Conservation (phyloP, 257 asterid genomes). For the Rauvolfia tetraphylla region DNA sequence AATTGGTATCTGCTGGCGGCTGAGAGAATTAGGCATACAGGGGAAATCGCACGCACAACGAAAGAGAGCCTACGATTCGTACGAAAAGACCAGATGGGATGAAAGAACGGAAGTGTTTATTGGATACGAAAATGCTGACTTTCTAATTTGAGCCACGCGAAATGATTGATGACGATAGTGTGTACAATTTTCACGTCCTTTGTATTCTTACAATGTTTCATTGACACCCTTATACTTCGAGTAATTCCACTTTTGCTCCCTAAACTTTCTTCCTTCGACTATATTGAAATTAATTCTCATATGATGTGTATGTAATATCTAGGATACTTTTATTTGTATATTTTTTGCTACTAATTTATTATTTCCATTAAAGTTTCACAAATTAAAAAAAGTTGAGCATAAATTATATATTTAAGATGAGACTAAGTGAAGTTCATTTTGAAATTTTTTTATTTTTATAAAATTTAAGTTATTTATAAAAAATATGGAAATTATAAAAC, state of each 20-base stretch:
- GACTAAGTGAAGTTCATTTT: too few species aligned
- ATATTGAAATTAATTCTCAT: too few species aligned
- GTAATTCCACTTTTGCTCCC: neutral
- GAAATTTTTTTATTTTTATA: too few species aligned
- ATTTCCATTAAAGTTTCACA: too few species aligned
- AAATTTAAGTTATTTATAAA: too few species aligned
- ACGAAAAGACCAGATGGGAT: neutral
- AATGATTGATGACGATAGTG: neutral
- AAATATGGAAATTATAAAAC: too few species aligned
- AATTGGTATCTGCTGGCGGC: slow-evolving; percentile 34
- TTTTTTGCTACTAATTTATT: too few species aligned
- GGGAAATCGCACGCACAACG: neutral
- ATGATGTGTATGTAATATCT: too few species aligned
- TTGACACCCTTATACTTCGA: neutral
- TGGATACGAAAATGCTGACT: neutral
- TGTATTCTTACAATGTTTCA: neutral
- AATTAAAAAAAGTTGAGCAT: too few species aligned
- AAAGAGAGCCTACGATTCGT: neutral
- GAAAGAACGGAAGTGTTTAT: neutral
- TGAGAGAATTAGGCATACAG: slow-evolving; percentile 6
- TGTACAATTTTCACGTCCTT: neutral
- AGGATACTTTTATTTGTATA: too few species aligned
- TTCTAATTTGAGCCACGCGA: slow-evolving; percentile 1
- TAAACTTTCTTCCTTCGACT: neutral
- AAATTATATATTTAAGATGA: too few species aligned